Evolutionary conservation across 1,284 basidiomycete genomes (phyloP), one percentile per base, ranked within the genome.

Genomic region (Bondarzewia mesenterica): DNA sequence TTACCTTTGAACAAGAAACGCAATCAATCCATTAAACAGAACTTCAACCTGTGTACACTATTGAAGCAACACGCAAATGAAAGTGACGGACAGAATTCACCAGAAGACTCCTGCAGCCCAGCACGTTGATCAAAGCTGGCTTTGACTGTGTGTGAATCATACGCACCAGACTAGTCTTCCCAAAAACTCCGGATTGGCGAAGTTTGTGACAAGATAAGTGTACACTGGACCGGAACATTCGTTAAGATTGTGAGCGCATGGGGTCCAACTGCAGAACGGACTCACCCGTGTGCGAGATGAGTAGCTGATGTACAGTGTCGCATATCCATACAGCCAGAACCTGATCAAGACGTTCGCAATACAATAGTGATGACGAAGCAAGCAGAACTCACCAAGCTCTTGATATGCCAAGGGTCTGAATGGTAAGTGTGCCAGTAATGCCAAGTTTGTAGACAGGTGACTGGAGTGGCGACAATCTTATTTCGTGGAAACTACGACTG

Each of bases 261-360:
- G n/a, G n/a, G n/a, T n/a, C n/a, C n/a, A 29, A 14, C 8, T 29
- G 42, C 18, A 15, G 23, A 18, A 44, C 26, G 43, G 37, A 54
- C 67, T 38, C 58, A 74, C 80, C 63, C 1, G 70, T 69, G 52
- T 82, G 78, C 4, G 72, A 69, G 44, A 83, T 78, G 23, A 82
- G 58, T 0, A 60, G 66, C 60, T 82, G 74, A 51, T 82, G 80
- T 2, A 72, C 50, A 0, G 74, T 75, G 47, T 82, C 80, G 43
- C 71, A 74, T 1, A 65, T 0, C 59, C 77, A 70, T 0, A 75
- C 71, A 18, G 63, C 56, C 29, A 57, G 60, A 41, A 80, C 74
- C 77, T 80, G n/a, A 50, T 38, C 45, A 42, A 42, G 35, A 29
- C 12, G 26, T 32, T 10, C 29, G 21, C 2, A 23, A 20, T 21